Evolutionary conservation across 805 yeast genomes (phyloP), one percentile per base, ranked within the genome.

Genomic region (Komagataella phaffii): DNA sequence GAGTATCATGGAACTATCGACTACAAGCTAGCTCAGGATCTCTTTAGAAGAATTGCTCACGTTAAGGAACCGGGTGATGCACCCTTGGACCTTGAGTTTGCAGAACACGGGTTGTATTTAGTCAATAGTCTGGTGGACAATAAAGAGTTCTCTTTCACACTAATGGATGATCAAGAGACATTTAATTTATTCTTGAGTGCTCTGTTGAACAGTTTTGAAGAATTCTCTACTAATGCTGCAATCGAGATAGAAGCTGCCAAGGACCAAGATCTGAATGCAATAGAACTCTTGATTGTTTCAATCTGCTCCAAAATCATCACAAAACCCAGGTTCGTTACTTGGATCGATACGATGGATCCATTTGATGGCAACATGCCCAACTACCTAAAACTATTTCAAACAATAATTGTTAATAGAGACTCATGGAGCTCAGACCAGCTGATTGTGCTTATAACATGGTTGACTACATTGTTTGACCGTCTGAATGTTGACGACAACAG

Each of bases 401-500:
- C 73, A 6, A 52, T 74, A 1, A 55, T 71, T 2, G 67, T 74
- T 1, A 64, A 68, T 12, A 68, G 65, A 50, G 71, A 67, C 1
- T 62, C 51, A 17, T 75, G 79, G 79, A 63, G 65, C 48, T 66
- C 67, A 43, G 61, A 61, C 24, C 64, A 72, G 51, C 52, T 69
- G 17, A 61, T 67, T 1, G 66, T 68, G 3, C 60, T 76, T 17
- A 58, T 74, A 3, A 64, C 73, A 0, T 76, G 80, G 80, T 53
- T 63, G 14, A 55, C 63, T 48, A 69, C 67, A 17, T 58, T 68
- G 46, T 68, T 61, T 53, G 55, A 57, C 14, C 46, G 51, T 5
- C 54, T 63, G 45, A 51, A 63, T 2, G 45, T 47, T 1, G 46
- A 47, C 21, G 55, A 68, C 0, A 49, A 50, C 10, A 48, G 36